Evolutionary conservation across 371 early-diverging fungal genomes (phyloP), one percentile per base, ranked within the genome.

Genomic region (Vairimorpha necatrix): DNA sequence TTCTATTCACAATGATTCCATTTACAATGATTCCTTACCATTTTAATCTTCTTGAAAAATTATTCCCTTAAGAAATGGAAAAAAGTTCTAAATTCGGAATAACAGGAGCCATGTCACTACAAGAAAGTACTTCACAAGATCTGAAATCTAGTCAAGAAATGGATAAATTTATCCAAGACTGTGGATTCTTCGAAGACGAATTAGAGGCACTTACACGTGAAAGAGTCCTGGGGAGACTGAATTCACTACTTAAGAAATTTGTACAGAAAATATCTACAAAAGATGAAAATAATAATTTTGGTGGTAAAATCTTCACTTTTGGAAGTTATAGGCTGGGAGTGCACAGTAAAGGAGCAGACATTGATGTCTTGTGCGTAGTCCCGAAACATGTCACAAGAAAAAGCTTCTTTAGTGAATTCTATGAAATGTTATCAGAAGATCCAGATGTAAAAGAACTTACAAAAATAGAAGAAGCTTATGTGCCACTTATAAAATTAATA

Each of bases 261-360:
- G 80, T 86, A 30, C 33, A 39, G 4, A 50, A 62, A 47, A 69
- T 74, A 46, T 78, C 74, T 67, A 18, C 58, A 30, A 53, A 46
- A 11, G 84, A 89, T 13, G 78, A 91, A 28, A 94, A 94, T 0
- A 87, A 85, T 66, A 90, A 91, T 69, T 91, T 90, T 47, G 94
- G 94, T 48, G 97, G 97, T 39, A 94, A 94, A 85, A 96, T 98
- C 47, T 96, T 92, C 82, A 95, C 99, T 0, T 99, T 93, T 86
- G 99, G 99, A 11, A 95, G 95, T 65, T 99, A 94, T 84, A 88
- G 97, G 50, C 87, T 98, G 9, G 99, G 99, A 24, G 99, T 96
- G 0, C 96, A 99, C 85, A 91, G 90, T 28, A 87, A 90, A 89
- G 94, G 92, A 36, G 89, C 94, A 13, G 99, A 99, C 91, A 95